A percentile compares a stretch with the other conserved stretches of the same genome.
phyloP scores from a whole-genome alignment of 2,329 filamentous ascomycete species.

The Alternaria arbusti region DNA sequence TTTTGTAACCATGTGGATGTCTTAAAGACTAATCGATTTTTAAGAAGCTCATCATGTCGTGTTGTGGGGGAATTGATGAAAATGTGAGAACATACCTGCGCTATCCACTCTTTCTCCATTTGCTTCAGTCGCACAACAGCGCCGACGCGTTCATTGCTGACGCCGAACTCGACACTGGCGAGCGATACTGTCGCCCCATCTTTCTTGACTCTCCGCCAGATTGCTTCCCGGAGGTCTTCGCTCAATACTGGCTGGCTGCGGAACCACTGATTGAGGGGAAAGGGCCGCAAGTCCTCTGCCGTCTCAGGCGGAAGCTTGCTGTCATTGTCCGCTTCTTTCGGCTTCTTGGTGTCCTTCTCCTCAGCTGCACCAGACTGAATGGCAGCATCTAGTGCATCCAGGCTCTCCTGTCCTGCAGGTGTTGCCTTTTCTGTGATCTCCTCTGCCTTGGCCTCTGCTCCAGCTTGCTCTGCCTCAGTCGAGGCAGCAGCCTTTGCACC shows the following conservation, averaged over 20 bases:
- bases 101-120: slow-evolving; percentile 78
- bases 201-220: slow-evolving; percentile 73
- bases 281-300: slow-evolving; percentile 60
- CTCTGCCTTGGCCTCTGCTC: slow-evolving; percentile 18
- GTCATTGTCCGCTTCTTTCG: slow-evolving; percentile 22
- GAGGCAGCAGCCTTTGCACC: slow-evolving; percentile 24
- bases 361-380: slow-evolving; percentile 28
- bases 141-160: slow-evolving; percentile 83
- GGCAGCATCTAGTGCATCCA: slow-evolving; percentile 38
- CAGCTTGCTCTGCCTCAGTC: slow-evolving; percentile 5
- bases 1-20: slow-evolving; percentile 89
- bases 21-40: slow-evolving; percentile 99
- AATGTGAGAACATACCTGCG: slow-evolving; percentile 67
- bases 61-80: background rate
- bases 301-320: slow-evolving; percentile 39
- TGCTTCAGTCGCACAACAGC: slow-evolving; percentile 86
- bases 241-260: slow-evolving; percentile 74
- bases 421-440: slow-evolving; percentile 31
- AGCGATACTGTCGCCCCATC: slow-evolving; percentile 70
- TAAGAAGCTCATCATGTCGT: slow-evolving; percentile 70
- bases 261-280: slow-evolving; percentile 76
- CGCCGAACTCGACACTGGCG: slow-evolving; percentile 76
- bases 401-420: slow-evolving; percentile 36
- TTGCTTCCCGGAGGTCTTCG: slow-evolving; percentile 73
- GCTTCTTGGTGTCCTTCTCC: slow-evolving; percentile 18